A percentile compares a stretch with the other conserved stretches of the same genome.
These are phyloP conservation scores for Allium fistulosum DNA, from an alignment of 106 monocot genomes.

Conservation along the genomic window DNA sequence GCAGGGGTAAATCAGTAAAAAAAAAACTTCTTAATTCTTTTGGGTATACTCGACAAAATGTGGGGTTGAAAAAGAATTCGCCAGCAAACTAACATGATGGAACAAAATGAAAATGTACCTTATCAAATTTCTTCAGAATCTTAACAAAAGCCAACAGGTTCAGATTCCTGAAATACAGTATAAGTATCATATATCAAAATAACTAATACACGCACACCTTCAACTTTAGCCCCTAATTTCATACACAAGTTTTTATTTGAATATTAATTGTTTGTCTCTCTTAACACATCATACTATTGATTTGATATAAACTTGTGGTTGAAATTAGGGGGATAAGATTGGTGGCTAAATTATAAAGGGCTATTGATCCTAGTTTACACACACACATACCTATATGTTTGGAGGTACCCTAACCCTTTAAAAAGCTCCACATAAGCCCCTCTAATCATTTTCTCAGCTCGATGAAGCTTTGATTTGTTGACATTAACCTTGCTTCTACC, in stretches of 20 bases:
- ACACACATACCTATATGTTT: slow-evolving; percentile 49
- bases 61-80: neutral
- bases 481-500: slow-evolving; percentile 31
- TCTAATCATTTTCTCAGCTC: slow-evolving; percentile 93
- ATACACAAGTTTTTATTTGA: neutral
- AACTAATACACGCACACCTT: neutral
- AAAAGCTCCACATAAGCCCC: slow-evolving; percentile 85
- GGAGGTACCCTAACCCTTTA: slow-evolving; percentile 81
- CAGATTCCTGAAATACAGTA: slow-evolving; percentile 50
- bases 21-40: neutral
- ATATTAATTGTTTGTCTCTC: no score
- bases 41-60: neutral
- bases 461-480: slow-evolving; percentile 79
- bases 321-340: no score
- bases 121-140: slow-evolving; percentile 96
- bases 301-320: no score
- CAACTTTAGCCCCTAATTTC: neutral
- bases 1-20: neutral
- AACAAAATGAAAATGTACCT: slow-evolving; percentile 30
- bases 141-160: slow-evolving; percentile 97
- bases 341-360: no score
- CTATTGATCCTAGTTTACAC: neutral
- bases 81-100: no score
- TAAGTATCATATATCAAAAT: neutral
- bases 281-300: no score